Percentiles rank a stretch among this genome's conserved stretches.
Evolutionary conservation across 148 eudicot species (phyloP).

Genomic region (Vaccinium macrocarpon): DNA sequence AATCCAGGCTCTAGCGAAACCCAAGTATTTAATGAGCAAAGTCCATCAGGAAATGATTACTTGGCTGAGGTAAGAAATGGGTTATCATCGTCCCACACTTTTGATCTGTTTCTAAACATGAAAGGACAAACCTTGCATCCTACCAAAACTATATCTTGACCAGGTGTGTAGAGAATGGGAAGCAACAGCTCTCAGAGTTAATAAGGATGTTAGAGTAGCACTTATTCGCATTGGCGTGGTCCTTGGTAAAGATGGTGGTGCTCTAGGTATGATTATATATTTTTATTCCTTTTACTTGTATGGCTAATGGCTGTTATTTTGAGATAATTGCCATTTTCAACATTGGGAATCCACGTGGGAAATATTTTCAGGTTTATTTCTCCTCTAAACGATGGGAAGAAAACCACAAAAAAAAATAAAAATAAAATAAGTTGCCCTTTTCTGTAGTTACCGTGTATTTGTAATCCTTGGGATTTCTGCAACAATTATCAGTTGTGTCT

Average conservation of each 20-base stretch:
- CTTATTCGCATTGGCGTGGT: conserved; percentile 90
- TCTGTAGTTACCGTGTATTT: neutral
- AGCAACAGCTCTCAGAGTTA: conserved; percentile 61
- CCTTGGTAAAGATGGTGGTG: conserved; percentile 98
- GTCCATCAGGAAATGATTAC: conserved; percentile 97
- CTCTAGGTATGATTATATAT: conserved; percentile 57
- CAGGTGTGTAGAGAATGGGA: conserved; percentile 99
- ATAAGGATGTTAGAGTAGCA: conserved; percentile 79
- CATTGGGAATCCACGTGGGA: neutral
- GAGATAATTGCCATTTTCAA: neutral
- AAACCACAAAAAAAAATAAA: neutral
- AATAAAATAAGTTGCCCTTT: neutral
- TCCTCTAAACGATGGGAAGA: neutral
- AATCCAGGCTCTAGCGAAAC: conserved; percentile 83
- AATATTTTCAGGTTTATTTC: neutral
- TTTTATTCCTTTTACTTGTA: neutral
- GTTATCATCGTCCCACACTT: neutral
- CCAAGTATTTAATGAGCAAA: conserved; percentile 71
- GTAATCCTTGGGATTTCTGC: neutral
- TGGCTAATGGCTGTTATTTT: neutral
- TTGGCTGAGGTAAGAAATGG: conserved; percentile 68
- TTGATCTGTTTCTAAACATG: conserved; percentile 4
- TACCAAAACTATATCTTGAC: neutral
- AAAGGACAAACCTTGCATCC: neutral
- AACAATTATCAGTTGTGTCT: neutral